Evolutionary conservation across 768 basidiomycete species (phyloP).

Genomic region (Rhodotorula diobovata): DNA sequence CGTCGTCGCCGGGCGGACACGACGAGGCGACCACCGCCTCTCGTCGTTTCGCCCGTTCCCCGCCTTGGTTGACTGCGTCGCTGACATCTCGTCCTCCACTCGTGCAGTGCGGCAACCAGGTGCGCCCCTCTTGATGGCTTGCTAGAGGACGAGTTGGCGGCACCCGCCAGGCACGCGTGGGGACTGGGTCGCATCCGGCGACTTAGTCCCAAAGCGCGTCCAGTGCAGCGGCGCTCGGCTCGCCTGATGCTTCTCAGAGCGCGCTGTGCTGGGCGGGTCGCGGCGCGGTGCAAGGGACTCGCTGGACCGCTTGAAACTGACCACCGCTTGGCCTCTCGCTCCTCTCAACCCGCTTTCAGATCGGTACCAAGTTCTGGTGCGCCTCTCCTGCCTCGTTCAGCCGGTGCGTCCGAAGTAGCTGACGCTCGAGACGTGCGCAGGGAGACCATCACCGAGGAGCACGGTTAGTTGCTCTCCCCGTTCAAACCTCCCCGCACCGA

Average conservation of each 20-base stretch:
- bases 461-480: slow-evolving; percentile 53
- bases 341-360: slow-evolving; percentile 2
- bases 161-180: too few species aligned
- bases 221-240: too few species aligned
- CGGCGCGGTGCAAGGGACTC: too few species aligned
- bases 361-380: slow-evolving; percentile 51
- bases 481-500: neutral
- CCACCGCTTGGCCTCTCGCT: neutral
- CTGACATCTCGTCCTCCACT: too few species aligned
- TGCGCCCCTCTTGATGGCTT: slow-evolving; percentile 48
- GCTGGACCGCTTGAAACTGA: too few species aligned
- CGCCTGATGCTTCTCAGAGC: too few species aligned
- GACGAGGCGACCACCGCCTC: neutral
- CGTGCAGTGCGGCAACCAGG: slow-evolving; percentile 97
- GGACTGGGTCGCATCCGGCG: too few species aligned
- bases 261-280: too few species aligned
- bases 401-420: neutral
- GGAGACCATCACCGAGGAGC: slow-evolving; percentile 98
- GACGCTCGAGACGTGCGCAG: slow-evolving; percentile 46
- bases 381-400: slow-evolving; percentile 5
- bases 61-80: neutral
- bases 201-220: neutral
- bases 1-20: neutral
- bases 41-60: neutral
- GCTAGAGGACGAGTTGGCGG: too few species aligned